Conservation (phyloP, 2,329 filamentous ascomycete species). For the Xylariaceae sp. region DNA sequence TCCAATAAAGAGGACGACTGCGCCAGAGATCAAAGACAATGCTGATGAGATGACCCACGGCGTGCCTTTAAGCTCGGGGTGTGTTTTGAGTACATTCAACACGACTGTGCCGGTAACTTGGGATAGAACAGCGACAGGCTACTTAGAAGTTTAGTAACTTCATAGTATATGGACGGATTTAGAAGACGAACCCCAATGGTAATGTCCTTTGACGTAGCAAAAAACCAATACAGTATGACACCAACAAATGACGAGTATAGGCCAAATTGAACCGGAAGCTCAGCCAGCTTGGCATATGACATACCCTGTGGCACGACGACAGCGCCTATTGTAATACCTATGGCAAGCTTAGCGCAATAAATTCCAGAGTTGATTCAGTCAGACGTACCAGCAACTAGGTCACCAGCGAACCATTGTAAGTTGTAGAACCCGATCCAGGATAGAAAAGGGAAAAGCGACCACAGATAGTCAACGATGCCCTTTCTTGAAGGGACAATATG, state of each 20-base stretch:
- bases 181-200: constrained; percentile 74
- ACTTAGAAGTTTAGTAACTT: constrained; percentile 12
- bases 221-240: constrained; percentile 93
- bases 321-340: constrained; percentile 53
- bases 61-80: constrained; percentile 48
- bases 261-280: constrained; percentile 76
- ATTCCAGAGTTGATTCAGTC: constrained; percentile 5
- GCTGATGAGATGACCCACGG: constrained; percentile 70
- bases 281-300: constrained; percentile 85
- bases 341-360: constrained; percentile 8
- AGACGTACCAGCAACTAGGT: constrained; percentile 77
- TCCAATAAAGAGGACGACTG: constrained; percentile 74
- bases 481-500: constrained; percentile 56
- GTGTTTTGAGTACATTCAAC: constrained; percentile 50
- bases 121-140: constrained; percentile 94
- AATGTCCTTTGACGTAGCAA: constrained; percentile 97
- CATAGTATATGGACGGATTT: constrained; percentile 5
- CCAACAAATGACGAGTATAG: constrained; percentile 97
- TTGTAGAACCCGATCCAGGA: constrained; percentile 92
- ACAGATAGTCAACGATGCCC: constrained; percentile 57
- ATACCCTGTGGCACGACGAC: constrained; percentile 92
- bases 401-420: constrained; percentile 79
- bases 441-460: constrained; percentile 78
- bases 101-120: constrained; percentile 84
- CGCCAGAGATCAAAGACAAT: constrained; percentile 72